Percentiles rank a stretch among this genome's conserved stretches.
Conservation (phyloP, 2,329 filamentous ascomycete species). For the Rhynchosporium graminicola region DNA sequence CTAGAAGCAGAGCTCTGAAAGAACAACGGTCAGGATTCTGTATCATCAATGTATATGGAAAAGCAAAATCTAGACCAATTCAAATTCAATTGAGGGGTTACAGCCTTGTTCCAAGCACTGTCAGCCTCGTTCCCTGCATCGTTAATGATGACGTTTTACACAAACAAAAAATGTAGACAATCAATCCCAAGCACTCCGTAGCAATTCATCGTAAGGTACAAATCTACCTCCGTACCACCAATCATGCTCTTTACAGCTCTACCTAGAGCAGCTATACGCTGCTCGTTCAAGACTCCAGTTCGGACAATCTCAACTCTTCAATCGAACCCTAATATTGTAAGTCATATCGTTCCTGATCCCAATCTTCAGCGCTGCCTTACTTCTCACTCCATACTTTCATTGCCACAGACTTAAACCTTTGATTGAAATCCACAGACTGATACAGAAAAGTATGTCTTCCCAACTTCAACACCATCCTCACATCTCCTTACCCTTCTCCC, state of each 20-base stretch:
- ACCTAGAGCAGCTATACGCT: constrained; percentile 19
- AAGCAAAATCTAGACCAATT: background rate
- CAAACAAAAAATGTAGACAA: no score
- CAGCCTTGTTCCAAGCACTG: constrained; percentile 10
- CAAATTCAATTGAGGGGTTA: constrained; percentile 2
- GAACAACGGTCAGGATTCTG: no score
- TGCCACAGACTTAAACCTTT: background rate
- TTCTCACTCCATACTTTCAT: background rate
- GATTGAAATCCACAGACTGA: constrained; percentile 9
- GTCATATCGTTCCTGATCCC: background rate
- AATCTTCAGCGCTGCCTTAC: background rate
- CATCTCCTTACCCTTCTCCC: constrained; percentile 62
- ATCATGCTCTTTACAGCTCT: constrained; percentile 26
- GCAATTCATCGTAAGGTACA: background rate
- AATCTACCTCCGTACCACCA: background rate
- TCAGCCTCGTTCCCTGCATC: constrained; percentile 10
- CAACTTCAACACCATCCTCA: constrained; percentile 47
- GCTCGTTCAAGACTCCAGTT: constrained; percentile 16
- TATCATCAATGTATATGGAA: no score
- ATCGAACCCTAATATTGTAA: constrained; percentile 39
- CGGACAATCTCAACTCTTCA: constrained; percentile 35
- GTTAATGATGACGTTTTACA: constrained; percentile 24
- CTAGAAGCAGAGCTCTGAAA: no score
- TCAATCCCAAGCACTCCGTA: no score
- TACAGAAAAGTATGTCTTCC: constrained; percentile 56